Base-by-base conservation (phyloP, 257 asterid species). In the Primulina tabacum region DNA sequence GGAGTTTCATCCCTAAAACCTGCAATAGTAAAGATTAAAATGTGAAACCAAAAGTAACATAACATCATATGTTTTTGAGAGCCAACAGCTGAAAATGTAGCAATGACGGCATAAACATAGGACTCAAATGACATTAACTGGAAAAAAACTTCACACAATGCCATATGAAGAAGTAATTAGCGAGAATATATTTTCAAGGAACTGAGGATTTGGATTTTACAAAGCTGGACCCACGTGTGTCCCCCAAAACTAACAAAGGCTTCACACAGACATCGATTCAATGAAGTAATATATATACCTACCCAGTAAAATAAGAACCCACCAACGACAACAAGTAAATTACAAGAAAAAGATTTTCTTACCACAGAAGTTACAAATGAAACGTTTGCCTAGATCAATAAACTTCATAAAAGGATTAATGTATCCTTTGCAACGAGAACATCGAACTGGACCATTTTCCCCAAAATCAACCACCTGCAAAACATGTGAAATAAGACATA, bases 371-470 rank as follows among this genome's bases (percentile, higher is more conserved):
- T 91, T 94, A 79, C 99, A 94, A 69, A 94, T 88, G 81, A 91
- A 94, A 59, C 87, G 92, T 71, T 93, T 89, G 75, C 99, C 99
- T 79, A 91, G 99, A 77, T 94, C 98, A 60, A 89, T 85, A 73
- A 94, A 94, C 83, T 89, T 94, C 92, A 94, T 82, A 64, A 91
- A 91, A 67, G 99, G 99, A 77, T 94, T 94, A 38, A 94, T 89
- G 86, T 94, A 94, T 72, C 97, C 97, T 82, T 94, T 91, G 86
- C 99, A 94, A 18, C 96, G 98, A 66, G 96, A 91, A 81, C 99
- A 94, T 78, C 99, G 92, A 73, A 94, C 97, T 66, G 99, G 99
- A 67, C 99, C 99, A 83, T 84, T 80, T 80, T 91, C 99, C 55
- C 97, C 97, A 78, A 94, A 94, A 83, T 94, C 99, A 80, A 94